Conservation (phyloP, 495 filamentous ascomycete genomes). For the Neurospora discreta region DNA sequence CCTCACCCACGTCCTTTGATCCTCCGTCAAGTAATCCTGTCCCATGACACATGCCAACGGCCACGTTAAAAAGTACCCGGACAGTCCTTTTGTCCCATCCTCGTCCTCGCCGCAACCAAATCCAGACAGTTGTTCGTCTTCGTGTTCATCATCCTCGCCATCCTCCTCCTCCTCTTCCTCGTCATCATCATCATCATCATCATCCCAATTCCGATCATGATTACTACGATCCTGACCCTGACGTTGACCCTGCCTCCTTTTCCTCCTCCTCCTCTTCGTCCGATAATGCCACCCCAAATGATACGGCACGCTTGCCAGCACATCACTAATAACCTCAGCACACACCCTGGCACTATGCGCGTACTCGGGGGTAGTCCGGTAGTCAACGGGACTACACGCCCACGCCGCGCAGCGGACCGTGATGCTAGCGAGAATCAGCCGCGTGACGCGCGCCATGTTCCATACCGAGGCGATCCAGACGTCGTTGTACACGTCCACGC, state of each 20-base stretch:
- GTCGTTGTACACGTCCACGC: slow-evolving; percentile 40
- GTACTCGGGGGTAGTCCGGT: slow-evolving; percentile 43
- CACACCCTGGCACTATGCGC: slow-evolving; percentile 28
- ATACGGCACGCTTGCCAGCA: slow-evolving; percentile 41
- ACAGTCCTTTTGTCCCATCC: slow-evolving; percentile 28
- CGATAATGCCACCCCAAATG: slow-evolving; percentile 36
- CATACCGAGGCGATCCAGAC: slow-evolving; percentile 37
- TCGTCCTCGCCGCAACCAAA: slow-evolving; percentile 29
- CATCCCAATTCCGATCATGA: neutral
- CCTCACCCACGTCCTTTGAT: slow-evolving; percentile 35
- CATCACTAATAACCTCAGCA: slow-evolving; percentile 34
- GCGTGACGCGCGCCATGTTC: slow-evolving; percentile 34
- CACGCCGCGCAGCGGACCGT: slow-evolving; percentile 42
- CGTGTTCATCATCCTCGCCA: neutral
- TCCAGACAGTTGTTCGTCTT: slow-evolving; percentile 3
- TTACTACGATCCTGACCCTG: neutral
- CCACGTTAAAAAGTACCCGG: slow-evolving; percentile 37
- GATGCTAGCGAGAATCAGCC: slow-evolving; percentile 34
- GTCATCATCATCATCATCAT: neutral
- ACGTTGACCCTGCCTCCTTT: neutral
- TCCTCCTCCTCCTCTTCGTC: neutral
- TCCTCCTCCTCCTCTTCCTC: neutral
- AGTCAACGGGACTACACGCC: slow-evolving; percentile 39
- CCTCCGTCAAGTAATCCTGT: slow-evolving; percentile 38
- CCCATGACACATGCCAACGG: slow-evolving; percentile 30